phyloP scores from a whole-genome alignment of 176 grass and related monocot genomes.

The Microstegium vimineum region DNA sequence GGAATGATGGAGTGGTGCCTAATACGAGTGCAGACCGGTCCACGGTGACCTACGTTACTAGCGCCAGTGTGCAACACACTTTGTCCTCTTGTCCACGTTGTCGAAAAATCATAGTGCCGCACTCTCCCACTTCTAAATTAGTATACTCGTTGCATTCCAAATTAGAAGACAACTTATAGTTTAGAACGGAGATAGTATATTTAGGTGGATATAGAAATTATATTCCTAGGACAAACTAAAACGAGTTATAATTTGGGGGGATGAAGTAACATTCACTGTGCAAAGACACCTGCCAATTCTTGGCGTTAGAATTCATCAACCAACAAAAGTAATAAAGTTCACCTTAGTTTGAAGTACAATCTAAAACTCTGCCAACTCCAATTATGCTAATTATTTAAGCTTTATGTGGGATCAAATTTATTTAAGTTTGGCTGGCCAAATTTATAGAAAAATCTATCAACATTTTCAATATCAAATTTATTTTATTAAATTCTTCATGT shows the following conservation, averaged over 20 bases:
- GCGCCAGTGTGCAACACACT: not conserved
- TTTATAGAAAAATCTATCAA: not conserved
- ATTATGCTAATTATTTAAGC: not conserved
- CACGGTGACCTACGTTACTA: not conserved
- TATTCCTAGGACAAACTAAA: too few species aligned
- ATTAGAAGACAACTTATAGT: too few species aligned
- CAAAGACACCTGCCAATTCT: not conserved
- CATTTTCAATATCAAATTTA: not conserved
- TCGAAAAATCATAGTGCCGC: not conserved
- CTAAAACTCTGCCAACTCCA: too few species aligned
- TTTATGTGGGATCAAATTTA: not conserved
- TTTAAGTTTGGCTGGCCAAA: not conserved
- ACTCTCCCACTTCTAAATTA: not conserved
- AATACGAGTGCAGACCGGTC: conserved; percentile 5
- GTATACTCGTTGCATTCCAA: too few species aligned
- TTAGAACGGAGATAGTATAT: too few species aligned
- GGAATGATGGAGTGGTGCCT: conserved; percentile 2
- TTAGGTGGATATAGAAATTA: too few species aligned
- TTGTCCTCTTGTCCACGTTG: not conserved
- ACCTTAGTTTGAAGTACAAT: too few species aligned
- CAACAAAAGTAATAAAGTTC: not conserved
- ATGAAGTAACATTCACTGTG: not conserved
- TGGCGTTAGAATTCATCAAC: not conserved
- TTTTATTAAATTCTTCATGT: not conserved
- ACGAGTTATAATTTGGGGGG: too few species aligned